Conservation (phyloP, 805 yeast genomes). For the Cyberlindnera veronae region DNA sequence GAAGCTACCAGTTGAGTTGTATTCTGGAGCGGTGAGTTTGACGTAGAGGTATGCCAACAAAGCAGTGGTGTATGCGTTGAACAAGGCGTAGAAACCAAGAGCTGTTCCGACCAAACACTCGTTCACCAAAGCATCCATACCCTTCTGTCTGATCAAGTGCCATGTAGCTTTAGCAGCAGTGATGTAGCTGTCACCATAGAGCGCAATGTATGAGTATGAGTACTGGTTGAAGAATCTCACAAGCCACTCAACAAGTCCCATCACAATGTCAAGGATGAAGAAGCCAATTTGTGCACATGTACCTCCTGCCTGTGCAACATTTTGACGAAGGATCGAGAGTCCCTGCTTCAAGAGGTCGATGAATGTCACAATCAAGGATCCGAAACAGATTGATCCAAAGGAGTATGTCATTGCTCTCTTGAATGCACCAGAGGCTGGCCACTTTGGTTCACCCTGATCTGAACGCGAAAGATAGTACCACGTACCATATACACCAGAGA, state of each 20-base stretch:
- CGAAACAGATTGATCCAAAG: slow-evolving; percentile 87
- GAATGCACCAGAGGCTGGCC: slow-evolving; percentile 80
- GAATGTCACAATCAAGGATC: slow-evolving; percentile 68
- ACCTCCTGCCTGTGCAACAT: slow-evolving; percentile 49
- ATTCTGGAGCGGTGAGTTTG: slow-evolving; percentile 62
- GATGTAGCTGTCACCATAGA: slow-evolving; percentile 78
- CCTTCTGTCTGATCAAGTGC: slow-evolving; percentile 71
- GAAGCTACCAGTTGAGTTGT: slow-evolving; percentile 55
- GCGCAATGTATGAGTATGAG: slow-evolving; percentile 82
- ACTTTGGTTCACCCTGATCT: slow-evolving; percentile 73
- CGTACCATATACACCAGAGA: slow-evolving; percentile 82
- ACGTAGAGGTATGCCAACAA: slow-evolving; percentile 64
- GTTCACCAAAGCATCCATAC: slow-evolving; percentile 79
- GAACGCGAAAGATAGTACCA: slow-evolving; percentile 83
- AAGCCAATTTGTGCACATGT: slow-evolving; percentile 50
- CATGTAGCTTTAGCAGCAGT: slow-evolving; percentile 80
- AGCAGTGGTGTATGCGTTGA: slow-evolving; percentile 65
- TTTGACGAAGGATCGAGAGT: slow-evolving; percentile 48
- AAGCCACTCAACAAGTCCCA: slow-evolving; percentile 71
- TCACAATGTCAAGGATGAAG: slow-evolving; percentile 52
- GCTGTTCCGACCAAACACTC: slow-evolving; percentile 82
- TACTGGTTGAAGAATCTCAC: slow-evolving; percentile 86
- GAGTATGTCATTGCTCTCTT: slow-evolving; percentile 79
- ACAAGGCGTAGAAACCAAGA: slow-evolving; percentile 67
- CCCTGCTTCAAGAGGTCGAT: slow-evolving; percentile 63